A percentile compares a stretch with the other conserved stretches of the same genome.
These are phyloP conservation scores for Solidago caesia DNA, from an alignment of 129 eudicot species.

Conservation along the genomic window DNA sequence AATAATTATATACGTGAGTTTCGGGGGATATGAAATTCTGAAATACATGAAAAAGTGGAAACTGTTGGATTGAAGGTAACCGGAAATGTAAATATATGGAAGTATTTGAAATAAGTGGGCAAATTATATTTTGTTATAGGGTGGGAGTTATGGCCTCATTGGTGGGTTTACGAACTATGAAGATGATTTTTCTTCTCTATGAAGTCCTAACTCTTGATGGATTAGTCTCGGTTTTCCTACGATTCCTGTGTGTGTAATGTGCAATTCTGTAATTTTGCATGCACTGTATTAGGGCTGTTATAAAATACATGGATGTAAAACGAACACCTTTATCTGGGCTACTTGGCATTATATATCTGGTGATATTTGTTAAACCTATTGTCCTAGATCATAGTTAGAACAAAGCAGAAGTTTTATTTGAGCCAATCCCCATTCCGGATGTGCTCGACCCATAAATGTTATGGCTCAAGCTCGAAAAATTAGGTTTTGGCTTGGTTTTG, in stretches of 20 bases:
- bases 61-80: not conserved
- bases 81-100: slow-evolving; percentile 28
- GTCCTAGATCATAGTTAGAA: not conserved
- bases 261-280: slow-evolving; percentile 12
- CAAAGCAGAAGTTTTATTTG: not conserved
- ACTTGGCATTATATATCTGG: not conserved
- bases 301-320: slow-evolving; percentile 11
- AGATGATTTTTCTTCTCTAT: too few species aligned
- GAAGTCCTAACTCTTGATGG: not conserved
- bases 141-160: slow-evolving; percentile 16
- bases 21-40: not conserved
- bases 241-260: slow-evolving; percentile 11
- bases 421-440: too few species aligned
- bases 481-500: not conserved
- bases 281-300: not conserved
- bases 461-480: not conserved
- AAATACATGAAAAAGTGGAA: not conserved
- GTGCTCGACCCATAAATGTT: not conserved
- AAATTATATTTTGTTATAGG: slow-evolving; percentile 16
- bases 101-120: slow-evolving; percentile 19
- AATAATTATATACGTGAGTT: slow-evolving; percentile 22
- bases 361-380: slow-evolving; percentile 11
- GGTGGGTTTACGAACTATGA: not conserved
- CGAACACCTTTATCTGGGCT: not conserved
- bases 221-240: not conserved